Evolutionary conservation across 2,329 filamentous ascomycete species (phyloP).

Genomic region (Peltaster fructicola): DNA sequence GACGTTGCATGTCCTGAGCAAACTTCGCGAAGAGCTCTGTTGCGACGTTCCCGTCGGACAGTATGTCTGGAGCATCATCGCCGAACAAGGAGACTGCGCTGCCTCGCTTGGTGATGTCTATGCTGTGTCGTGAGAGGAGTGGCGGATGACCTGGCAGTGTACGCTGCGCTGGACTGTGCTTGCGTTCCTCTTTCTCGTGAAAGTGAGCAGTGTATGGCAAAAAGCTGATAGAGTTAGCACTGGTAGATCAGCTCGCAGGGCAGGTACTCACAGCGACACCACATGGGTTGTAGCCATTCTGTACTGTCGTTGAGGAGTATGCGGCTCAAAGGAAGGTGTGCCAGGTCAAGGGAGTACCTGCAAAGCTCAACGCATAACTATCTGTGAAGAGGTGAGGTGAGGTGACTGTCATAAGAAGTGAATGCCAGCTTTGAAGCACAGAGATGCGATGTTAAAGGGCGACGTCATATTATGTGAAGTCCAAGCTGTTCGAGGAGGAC

Average conservation of each 20-base stretch:
- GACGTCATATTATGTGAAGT: no score
- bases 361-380: no score
- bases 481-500: no score
- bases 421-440: no score
- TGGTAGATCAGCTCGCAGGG: neutral
- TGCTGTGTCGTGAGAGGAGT: constrained; percentile 34
- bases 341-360: no score
- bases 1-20: constrained; percentile 27
- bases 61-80: constrained; percentile 23
- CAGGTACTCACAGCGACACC: constrained; percentile 17
- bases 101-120: constrained; percentile 13
- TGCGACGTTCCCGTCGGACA: constrained; percentile 21
- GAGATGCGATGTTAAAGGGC: no score
- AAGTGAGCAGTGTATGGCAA: constrained; percentile 88
- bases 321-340: no score
- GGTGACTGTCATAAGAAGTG: no score
- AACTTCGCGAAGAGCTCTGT: constrained; percentile 30
- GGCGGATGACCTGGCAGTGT: constrained; percentile 24
- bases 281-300: constrained; percentile 14
- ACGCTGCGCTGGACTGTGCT: constrained; percentile 11
- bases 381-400: no score
- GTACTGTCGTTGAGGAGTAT: no score
- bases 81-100: constrained; percentile 23
- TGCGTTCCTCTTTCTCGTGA: constrained; percentile 32
- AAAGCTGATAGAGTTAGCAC: constrained; percentile 40